A percentile compares a stretch with the other conserved stretches of the same genome.
phyloP scores from a whole-genome alignment of 2,329 filamentous ascomycete genomes.

The Colletotrichum sp. region DNA sequence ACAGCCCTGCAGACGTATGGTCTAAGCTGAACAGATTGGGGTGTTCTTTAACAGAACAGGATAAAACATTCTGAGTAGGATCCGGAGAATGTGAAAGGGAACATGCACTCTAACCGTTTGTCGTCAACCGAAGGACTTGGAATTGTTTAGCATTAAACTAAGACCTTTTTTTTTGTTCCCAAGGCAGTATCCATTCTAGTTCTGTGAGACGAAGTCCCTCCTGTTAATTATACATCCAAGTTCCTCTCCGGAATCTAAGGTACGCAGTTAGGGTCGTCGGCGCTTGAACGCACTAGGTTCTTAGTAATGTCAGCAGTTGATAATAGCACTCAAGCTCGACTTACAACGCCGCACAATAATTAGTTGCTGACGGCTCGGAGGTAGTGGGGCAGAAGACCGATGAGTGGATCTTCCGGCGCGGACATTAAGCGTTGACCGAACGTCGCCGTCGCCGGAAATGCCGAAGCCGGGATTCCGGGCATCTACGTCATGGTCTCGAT shows the following conservation, averaged over 20 bases:
- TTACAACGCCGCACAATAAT: neutral
- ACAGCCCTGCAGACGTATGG: neutral
- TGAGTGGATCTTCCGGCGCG: neutral
- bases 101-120: neutral
- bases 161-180: neutral
- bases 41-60: neutral
- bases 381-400: neutral
- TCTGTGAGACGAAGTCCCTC: neutral
- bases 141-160: neutral
- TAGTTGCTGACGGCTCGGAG: neutral
- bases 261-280: accelerated
- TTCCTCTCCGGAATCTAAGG: neutral
- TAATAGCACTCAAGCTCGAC: neutral
- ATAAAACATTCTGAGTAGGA: neutral
- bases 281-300: neutral
- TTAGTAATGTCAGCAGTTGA: neutral
- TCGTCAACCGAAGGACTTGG: neutral
- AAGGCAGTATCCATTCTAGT: no score
- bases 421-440: neutral
- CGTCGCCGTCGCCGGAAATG: neutral
- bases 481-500: neutral
- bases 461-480: neutral
- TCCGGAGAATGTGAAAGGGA: neutral
- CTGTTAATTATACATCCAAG: neutral
- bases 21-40: neutral